Conservation (phyloP, 495 filamentous ascomycete species). For the Penicillium pancosmium region DNA sequence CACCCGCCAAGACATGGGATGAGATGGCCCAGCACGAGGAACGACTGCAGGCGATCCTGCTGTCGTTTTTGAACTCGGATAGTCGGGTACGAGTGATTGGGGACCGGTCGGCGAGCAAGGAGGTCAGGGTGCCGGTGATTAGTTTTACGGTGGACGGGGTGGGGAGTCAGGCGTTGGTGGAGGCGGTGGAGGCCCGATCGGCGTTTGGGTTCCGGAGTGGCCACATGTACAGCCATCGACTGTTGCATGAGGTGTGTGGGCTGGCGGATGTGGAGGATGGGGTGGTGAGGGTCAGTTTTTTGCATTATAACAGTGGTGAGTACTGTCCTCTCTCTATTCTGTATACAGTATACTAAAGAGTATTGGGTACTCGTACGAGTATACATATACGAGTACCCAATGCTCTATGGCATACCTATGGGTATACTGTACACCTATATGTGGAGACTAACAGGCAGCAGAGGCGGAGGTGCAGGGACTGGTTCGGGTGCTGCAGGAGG, state of each 20-base stretch:
- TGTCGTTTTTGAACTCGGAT: conserved; percentile 54
- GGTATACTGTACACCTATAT: too few species aligned
- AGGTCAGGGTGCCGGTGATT: conserved; percentile 61
- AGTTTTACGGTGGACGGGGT: conserved; percentile 65
- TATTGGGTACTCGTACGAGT: neutral
- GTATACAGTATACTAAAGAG: too few species aligned
- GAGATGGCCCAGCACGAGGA: conserved; percentile 60
- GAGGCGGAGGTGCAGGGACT: conserved; percentile 59
- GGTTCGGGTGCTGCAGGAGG: conserved; percentile 48
- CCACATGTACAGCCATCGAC: conserved; percentile 64
- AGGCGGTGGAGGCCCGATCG: conserved; percentile 58
- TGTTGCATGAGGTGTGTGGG: conserved; percentile 62
- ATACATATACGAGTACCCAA: neutral
- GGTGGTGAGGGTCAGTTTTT: conserved; percentile 69
- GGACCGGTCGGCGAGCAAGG: conserved; percentile 43
- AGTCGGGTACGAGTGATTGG: conserved; percentile 60
- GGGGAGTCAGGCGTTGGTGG: conserved; percentile 59
- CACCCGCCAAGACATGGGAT: conserved; percentile 45
- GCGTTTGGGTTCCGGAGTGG: conserved; percentile 67
- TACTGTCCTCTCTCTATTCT: conserved; percentile 6
- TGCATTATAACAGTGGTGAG: conserved; percentile 77
- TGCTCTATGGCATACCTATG: neutral
- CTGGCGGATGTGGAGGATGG: conserved; percentile 56
- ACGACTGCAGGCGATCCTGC: conserved; percentile 57
- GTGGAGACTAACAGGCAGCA: conserved; percentile 26